Evolutionary conservation across 2,329 filamentous ascomycete species (phyloP).

Genomic region (Monosporascus sp.): DNA sequence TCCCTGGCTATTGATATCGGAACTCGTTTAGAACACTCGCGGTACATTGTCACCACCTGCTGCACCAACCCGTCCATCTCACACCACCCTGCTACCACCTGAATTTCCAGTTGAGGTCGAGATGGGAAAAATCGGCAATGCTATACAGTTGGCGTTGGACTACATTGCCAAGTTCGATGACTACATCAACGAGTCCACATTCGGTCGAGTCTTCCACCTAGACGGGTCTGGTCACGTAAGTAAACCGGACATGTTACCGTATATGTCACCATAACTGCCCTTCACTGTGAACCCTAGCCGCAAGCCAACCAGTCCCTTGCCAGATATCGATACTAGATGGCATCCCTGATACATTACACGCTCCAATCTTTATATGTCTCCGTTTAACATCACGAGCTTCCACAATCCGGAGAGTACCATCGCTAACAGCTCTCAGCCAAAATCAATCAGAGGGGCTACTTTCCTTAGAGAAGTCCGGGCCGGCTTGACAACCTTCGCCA

Average conservation of each 20-base stretch:
- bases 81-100: not conserved
- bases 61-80: not conserved
- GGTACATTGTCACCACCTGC: not conserved
- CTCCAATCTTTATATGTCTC: not conserved
- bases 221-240: slow-evolving; percentile 61
- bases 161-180: slow-evolving; percentile 21
- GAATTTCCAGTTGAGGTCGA: not conserved
- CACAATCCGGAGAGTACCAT: not conserved
- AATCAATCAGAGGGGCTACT: slow-evolving; percentile 61
- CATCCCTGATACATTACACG: not conserved
- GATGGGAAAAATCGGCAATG: not conserved
- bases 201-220: slow-evolving; percentile 56
- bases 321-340: too few species aligned
- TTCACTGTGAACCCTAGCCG: not conserved
- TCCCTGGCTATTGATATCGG: too few species aligned
- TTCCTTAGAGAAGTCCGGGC: slow-evolving; percentile 77
- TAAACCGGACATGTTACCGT: slow-evolving; percentile 8
- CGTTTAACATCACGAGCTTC: not conserved
- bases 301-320: too few species aligned
- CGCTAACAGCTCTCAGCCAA: slow-evolving; percentile 42
- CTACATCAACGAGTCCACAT: slow-evolving; percentile 30
- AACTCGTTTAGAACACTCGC: too few species aligned
- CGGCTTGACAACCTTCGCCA: slow-evolving; percentile 73
- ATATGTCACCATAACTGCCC: not conserved
- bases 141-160: slow-evolving; percentile 4